Conservation (phyloP, 495 filamentous ascomycete genomes). For the Chaetomium cochliodes region DNA sequence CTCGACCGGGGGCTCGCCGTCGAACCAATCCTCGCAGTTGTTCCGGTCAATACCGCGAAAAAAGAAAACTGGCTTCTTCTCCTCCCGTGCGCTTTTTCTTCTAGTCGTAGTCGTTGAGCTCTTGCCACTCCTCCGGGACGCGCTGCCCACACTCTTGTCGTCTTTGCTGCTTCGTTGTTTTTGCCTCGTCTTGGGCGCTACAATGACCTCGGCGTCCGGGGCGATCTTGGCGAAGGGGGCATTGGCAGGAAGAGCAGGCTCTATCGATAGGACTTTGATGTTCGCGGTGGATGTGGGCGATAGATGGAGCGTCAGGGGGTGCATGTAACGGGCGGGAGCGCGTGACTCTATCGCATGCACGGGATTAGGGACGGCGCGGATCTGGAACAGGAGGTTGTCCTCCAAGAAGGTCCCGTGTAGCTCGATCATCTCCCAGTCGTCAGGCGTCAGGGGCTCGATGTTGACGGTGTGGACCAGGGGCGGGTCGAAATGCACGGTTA, state of each 20-base stretch:
- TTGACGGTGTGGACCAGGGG: constrained; percentile 87
- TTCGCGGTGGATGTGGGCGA: constrained; percentile 95
- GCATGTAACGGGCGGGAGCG: constrained; percentile 46
- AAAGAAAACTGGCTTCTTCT: constrained; percentile 64
- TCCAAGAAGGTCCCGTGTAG: constrained; percentile 93
- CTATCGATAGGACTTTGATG: constrained; percentile 76
- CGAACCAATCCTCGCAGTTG: constrained; percentile 69
- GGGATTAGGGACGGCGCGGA: constrained; percentile 88
- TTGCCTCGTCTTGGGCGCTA: constrained; percentile 75
- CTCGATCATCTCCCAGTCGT: constrained; percentile 99
- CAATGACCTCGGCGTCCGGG: constrained; percentile 92
- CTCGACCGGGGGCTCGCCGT: constrained; percentile 54
- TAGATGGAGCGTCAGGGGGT: constrained; percentile 87
- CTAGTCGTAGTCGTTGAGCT: constrained; percentile 68
- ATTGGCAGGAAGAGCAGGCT: constrained; percentile 64
- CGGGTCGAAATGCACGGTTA: constrained; percentile 78
- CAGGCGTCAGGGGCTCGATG: constrained; percentile 90
- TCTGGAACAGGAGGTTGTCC: constrained; percentile 87
- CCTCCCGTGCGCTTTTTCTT: constrained; percentile 58
- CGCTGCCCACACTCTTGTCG: constrained; percentile 68
- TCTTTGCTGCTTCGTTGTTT: constrained; percentile 52
- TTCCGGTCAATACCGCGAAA: constrained; percentile 73
- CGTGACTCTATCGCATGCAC: constrained; percentile 48
- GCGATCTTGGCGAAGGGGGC: constrained; percentile 87
- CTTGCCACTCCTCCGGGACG: constrained; percentile 67